phyloP scores from a whole-genome alignment of 2,329 filamentous ascomycete species.

The Chaetomium sp. region DNA sequence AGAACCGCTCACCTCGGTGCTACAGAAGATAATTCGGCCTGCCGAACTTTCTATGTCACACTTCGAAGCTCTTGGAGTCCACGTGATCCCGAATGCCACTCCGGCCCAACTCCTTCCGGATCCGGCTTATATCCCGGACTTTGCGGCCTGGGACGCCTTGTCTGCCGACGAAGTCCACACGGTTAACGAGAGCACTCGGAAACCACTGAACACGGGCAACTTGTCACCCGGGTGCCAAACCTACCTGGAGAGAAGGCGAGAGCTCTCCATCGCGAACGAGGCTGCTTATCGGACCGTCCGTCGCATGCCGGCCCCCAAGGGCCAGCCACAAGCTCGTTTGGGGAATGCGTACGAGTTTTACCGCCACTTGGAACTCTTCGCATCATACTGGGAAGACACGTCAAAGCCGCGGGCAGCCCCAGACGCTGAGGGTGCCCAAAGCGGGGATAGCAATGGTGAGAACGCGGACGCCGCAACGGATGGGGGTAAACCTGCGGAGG shows the following conservation, averaged over 20 bases:
- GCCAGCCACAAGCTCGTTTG: conserved; percentile 47
- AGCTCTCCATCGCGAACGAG: conserved; percentile 51
- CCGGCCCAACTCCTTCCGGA: conserved; percentile 48
- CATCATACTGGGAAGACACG: conserved; percentile 57
- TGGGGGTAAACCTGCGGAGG: conserved; percentile 9
- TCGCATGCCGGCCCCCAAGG: conserved; percentile 48
- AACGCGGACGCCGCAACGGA: not conserved
- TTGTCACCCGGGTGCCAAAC: conserved; percentile 50
- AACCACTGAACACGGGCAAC: conserved; percentile 45
- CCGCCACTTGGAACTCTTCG: conserved; percentile 53
- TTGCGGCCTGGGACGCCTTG: conserved; percentile 45
- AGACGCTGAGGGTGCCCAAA: conserved; percentile 3
- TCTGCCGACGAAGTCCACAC: conserved; percentile 43
- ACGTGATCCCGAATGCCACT: conserved; percentile 46
- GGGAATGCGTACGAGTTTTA: conserved; percentile 63
- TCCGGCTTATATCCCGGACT: conserved; percentile 45
- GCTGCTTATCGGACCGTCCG: conserved; percentile 56
- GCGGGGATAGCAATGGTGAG: conserved; percentile 2
- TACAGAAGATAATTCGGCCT: conserved; percentile 50
- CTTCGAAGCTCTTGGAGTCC: conserved; percentile 52
- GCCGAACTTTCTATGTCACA: conserved; percentile 42
- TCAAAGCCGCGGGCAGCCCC: conserved; percentile 28
- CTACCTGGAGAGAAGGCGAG: conserved; percentile 52
- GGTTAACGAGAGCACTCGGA: conserved; percentile 42
- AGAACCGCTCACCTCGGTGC: conserved; percentile 41